Evolutionary conservation across 2,329 filamentous ascomycete genomes (phyloP).

Genomic region (Ophiocordyceps polyrhachis-furcata): DNA sequence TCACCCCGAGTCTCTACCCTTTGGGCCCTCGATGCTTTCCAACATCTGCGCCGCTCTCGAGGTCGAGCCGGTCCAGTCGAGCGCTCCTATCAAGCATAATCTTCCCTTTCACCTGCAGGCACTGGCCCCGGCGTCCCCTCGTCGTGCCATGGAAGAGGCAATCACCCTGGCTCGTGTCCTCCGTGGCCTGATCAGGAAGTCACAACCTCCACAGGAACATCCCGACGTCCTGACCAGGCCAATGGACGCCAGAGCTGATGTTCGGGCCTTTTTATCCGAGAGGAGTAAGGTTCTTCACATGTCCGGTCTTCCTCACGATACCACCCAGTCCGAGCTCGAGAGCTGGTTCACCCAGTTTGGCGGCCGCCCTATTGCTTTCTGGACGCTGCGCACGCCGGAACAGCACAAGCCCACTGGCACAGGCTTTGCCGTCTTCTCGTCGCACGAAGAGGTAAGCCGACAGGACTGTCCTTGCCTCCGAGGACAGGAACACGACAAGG

Average conservation of each 20-base stretch:
- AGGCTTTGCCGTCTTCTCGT: slow-evolving; percentile 96
- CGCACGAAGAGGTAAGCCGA: slow-evolving; percentile 80
- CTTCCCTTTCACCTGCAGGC: slow-evolving; percentile 95
- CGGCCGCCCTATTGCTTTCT: slow-evolving; percentile 93
- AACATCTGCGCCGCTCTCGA: slow-evolving; percentile 98
- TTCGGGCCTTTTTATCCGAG: slow-evolving; percentile 87
- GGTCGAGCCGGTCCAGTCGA: slow-evolving; percentile 93
- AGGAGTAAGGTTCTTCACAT: slow-evolving; percentile 96
- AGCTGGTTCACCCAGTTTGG: slow-evolving; percentile 99
- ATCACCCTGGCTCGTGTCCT: slow-evolving; percentile 87
- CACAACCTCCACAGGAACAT: slow-evolving; percentile 81
- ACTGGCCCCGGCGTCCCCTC: slow-evolving; percentile 81
- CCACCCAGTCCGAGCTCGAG: slow-evolving; percentile 94
- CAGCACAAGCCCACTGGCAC: slow-evolving; percentile 99
- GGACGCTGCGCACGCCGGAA: slow-evolving; percentile 92
- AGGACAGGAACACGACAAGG: neutral
- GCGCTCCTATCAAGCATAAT: slow-evolving; percentile 96
- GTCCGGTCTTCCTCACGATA: slow-evolving; percentile 92
- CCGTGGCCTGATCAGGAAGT: slow-evolving; percentile 85
- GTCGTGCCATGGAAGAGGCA: slow-evolving; percentile 93
- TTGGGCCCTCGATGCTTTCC: slow-evolving; percentile 83
- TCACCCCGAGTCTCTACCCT: slow-evolving; percentile 91
- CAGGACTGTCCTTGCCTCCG: neutral
- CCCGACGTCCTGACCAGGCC: slow-evolving; percentile 86
- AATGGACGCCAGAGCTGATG: slow-evolving; percentile 92